A percentile compares a stretch with the other conserved stretches of the same genome.
phyloP scores from a whole-genome alignment of 805 yeast species.

The Wickerhamomyces silvicola region DNA sequence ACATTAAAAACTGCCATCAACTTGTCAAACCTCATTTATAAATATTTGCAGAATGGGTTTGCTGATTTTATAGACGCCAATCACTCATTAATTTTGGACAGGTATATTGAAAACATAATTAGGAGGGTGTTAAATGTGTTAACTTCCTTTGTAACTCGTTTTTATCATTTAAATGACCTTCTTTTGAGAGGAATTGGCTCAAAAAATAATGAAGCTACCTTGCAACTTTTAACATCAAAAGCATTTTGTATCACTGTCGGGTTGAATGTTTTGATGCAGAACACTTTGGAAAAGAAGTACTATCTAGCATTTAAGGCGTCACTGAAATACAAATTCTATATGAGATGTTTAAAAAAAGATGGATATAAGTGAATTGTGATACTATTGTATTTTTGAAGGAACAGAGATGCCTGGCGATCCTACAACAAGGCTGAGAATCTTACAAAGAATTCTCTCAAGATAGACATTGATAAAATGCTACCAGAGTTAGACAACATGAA shows the following conservation, averaged over 20 bases:
- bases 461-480: slow-evolving; percentile 10
- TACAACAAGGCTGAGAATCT: slow-evolving; percentile 6
- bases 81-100: slow-evolving; percentile 12
- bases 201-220: not conserved
- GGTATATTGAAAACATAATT: slow-evolving; percentile 14
- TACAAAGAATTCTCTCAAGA: slow-evolving; percentile 11
- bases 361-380: slow-evolving; percentile 20
- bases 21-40: slow-evolving; percentile 11
- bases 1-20: slow-evolving; percentile 5
- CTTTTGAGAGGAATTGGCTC: slow-evolving; percentile 11
- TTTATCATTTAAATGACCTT: slow-evolving; percentile 18
- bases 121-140: slow-evolving; percentile 13
- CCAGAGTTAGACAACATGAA: slow-evolving; percentile 16
- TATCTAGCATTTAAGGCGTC: slow-evolving; percentile 22
- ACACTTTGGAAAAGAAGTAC: slow-evolving; percentile 15
- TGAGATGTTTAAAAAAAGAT: slow-evolving; percentile 18
- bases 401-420: slow-evolving; percentile 16
- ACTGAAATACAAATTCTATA: slow-evolving; percentile 15
- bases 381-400: slow-evolving; percentile 16
- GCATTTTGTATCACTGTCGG: slow-evolving; percentile 13
- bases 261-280: slow-evolving; percentile 13
- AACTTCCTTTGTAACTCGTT: slow-evolving; percentile 11
- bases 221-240: slow-evolving; percentile 1
- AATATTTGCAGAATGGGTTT: slow-evolving; percentile 11
- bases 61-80: slow-evolving; percentile 9